Conservation (phyloP, 441 rosid genomes). For the Corymbia citriodora region DNA sequence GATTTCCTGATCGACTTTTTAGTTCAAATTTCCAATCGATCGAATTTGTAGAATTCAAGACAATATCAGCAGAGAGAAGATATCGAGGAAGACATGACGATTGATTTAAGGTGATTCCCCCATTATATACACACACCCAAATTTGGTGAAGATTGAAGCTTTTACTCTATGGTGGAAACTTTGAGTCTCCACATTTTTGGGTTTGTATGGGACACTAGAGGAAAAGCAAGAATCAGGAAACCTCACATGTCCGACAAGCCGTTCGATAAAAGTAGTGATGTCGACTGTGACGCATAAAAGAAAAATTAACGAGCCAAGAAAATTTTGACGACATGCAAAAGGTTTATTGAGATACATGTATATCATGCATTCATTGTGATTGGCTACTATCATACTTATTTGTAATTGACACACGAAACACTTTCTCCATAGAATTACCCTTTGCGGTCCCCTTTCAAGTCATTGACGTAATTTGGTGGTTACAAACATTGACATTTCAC, state of each 20-base stretch:
- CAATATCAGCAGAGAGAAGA: background rate
- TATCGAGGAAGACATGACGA: background rate
- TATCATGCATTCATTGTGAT: accelerated
- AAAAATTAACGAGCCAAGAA: background rate
- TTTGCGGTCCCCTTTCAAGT: background rate
- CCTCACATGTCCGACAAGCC: background rate
- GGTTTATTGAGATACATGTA: background rate
- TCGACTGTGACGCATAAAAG: accelerated
- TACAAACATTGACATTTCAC: background rate
- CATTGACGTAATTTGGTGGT: background rate
- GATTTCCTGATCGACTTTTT: too few relatives aligned
- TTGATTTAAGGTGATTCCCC: background rate
- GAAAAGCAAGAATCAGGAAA: background rate
- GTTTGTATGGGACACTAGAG: background rate
- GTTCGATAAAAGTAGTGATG: background rate
- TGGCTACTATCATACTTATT: background rate
- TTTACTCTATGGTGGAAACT: background rate
- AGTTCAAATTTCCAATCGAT: too few relatives aligned
- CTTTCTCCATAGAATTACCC: background rate
- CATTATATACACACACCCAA: background rate
- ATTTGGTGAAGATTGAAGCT: background rate
- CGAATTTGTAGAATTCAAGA: too few relatives aligned
- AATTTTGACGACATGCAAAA: accelerated
- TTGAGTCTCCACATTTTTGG: background rate
- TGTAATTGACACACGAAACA: background rate